Evolutionary conservation across 1,139 yeast species (phyloP), one percentile per base, ranked within the genome.

Genomic region (Arxiozyma heterogenica): DNA sequence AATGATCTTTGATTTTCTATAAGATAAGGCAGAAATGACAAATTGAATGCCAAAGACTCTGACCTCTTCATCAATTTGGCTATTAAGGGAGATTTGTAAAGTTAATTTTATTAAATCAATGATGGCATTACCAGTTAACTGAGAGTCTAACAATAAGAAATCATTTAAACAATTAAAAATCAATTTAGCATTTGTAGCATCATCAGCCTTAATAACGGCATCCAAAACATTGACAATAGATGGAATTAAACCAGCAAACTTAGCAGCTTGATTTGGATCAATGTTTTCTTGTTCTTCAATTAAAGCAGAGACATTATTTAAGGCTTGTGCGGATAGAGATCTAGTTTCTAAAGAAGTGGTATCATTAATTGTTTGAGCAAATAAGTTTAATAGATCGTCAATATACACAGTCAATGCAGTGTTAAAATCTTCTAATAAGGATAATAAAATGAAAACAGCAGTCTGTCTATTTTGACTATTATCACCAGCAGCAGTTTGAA

Each of bases 161-260:
- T 86, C 83, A 73, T 86, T 88, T 75, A 93, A 84, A 50, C 89
- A 87, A 69, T 86, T 91, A 75, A 91, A 93, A 49, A 90, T 81
- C 61, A 83, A 82, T 71, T 80, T 82, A 52, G 91, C 86, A 59
- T 81, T 77, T 59, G 82, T 90, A 44, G 80, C 74, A 64, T 93
- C 97, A 62, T 82, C 86, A 49, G 80, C 77, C 53, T 78, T 72
- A 55, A 93, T 80, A 50, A 86, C 85, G 64, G 84, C 87, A 69
- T 84, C 83, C 68, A 93, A 79, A 38, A 91, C 95, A 51, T 81
- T 79, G 55, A 93, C 86, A 83, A 91, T 85, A 34, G 81, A 74
- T 51, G 98, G 96, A 53, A 93, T 78, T 54, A 87, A 73, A 51
- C 78, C 74, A 64, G 81, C 78, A 75, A 87, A 90, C 61, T 80